Percentiles rank a stretch among this genome's conserved stretches.
phyloP scores from a whole-genome alignment of 768 basidiomycete genomes.

The Boletus coccyginus region DNA sequence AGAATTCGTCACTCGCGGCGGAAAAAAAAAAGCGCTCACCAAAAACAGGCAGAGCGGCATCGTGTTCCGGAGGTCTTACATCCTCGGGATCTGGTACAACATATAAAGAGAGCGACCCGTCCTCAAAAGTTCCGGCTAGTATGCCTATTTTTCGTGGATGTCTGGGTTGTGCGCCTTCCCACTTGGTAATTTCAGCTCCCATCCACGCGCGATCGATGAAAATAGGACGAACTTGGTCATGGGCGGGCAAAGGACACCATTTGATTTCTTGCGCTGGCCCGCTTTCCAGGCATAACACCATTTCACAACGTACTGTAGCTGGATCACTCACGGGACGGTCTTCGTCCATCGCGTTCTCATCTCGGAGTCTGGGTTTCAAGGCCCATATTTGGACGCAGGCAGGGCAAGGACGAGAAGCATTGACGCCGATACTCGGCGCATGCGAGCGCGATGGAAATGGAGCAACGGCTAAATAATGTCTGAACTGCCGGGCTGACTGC shows the following conservation, averaged over 20 bases:
- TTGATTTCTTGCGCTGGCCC: slow-evolving; percentile 80
- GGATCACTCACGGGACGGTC: slow-evolving; percentile 23
- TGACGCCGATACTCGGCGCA: slow-evolving; percentile 64
- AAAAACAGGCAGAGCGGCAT: slow-evolving; percentile 41
- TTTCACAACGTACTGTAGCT: slow-evolving; percentile 63
- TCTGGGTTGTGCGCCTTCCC: slow-evolving; percentile 18
- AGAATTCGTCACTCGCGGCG: background rate
- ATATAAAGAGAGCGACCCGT: slow-evolving; percentile 80
- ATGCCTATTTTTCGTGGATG: slow-evolving; percentile 70
- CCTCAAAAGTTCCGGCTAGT: slow-evolving; percentile 80
- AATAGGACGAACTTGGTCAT: slow-evolving; percentile 48
- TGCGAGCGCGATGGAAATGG: slow-evolving; percentile 66
- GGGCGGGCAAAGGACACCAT: slow-evolving; percentile 91
- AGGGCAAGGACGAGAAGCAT: slow-evolving; percentile 48
- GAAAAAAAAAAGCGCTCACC: slow-evolving; percentile 37
- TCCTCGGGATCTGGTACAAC: slow-evolving; percentile 76
- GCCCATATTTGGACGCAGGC: slow-evolving; percentile 91
- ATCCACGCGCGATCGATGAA: background rate
- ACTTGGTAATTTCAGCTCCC: slow-evolving; percentile 13
- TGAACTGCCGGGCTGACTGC: slow-evolving; percentile 47
- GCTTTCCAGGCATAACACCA: slow-evolving; percentile 81
- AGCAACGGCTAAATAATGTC: slow-evolving; percentile 83
- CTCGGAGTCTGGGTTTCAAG: slow-evolving; percentile 25
- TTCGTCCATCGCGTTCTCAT: slow-evolving; percentile 11
- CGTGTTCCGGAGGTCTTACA: slow-evolving; percentile 30